These are phyloP conservation scores for Carex sylvatica DNA, from an alignment of 202 grass and related monocot genomes.

Conservation along the genomic window DNA sequence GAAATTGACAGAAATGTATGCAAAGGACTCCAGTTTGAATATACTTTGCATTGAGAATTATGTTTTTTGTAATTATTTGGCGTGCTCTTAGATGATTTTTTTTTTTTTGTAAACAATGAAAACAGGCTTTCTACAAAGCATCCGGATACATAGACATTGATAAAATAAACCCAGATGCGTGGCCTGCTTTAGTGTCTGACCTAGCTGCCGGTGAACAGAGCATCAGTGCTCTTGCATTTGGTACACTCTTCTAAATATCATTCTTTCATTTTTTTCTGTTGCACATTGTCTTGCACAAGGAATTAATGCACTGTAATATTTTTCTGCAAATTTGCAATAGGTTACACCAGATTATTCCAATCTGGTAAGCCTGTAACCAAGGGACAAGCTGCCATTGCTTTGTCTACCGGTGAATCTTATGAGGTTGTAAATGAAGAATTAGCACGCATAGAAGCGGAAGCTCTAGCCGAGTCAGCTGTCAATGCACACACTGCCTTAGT, in stretches of 20 bases:
- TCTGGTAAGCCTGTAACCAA: constrained; percentile 88
- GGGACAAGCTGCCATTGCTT: constrained; percentile 80
- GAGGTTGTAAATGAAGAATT: constrained; percentile 80
- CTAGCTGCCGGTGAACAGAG: constrained; percentile 77
- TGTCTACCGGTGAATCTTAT: constrained; percentile 81
- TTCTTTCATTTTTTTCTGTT: constrained; percentile 4
- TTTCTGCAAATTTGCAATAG: constrained; percentile 29
- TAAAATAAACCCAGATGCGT: constrained; percentile 83
- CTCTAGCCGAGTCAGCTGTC: constrained; percentile 90
- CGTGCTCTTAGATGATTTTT: constrained; percentile 7
- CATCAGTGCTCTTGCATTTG: constrained; percentile 90
- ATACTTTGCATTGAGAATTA: neutral
- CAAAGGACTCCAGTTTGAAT: constrained; percentile 22
- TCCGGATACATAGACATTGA: constrained; percentile 89
- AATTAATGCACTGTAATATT: neutral
- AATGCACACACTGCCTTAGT: constrained; percentile 78
- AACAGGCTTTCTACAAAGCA: constrained; percentile 59
- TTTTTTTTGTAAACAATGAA: neutral
- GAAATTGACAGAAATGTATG: constrained; percentile 83
- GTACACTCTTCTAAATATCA: constrained; percentile 42
- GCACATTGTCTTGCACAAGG: constrained; percentile 6
- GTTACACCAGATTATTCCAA: constrained; percentile 94
- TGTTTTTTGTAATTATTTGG: neutral
- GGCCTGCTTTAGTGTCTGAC: constrained; percentile 82
- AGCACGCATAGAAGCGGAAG: constrained; percentile 88